Base-by-base conservation (phyloP, 1,284 basidiomycete species). In the Amylostereum areolatum region DNA sequence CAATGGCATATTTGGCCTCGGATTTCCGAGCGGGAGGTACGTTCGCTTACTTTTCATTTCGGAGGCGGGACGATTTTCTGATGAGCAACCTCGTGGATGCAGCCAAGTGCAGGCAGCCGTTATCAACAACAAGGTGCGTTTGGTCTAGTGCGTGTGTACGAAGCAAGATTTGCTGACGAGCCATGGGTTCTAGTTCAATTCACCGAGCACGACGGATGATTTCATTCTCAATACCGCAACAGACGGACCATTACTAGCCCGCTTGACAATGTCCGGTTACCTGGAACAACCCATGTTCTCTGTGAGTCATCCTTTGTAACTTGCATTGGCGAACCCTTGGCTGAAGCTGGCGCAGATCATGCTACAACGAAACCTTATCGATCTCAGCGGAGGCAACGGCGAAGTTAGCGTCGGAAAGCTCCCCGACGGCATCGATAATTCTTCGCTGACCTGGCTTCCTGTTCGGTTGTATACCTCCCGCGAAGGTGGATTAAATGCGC, bases 261-360 rank as follows among this genome's bases (percentile, higher is more conserved):
- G 77, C n/a, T 64, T 80, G 35, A 63, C 69, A 4, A 62, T 68
- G 61, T 66, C 69, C 8, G 69, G 66, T 28, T 58, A 66, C 39
- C 62, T 79, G 29, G 66, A 72, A 43, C 59, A 66, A 46, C 75
- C 77, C 2, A 69, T 78, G 66, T 77, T 77, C 51, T 37, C 67
- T 3, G 66, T 66, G 53, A 8, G 64, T 52, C 4, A 6, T 7
- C 31, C 18, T 3, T 11, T 1, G 18, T 18, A 18, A 18, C 12
- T 32, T 28, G 24, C 24, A 10, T 25, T 9, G n/a, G 27, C 40
- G 31, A 29, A 11, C 39, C 39, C 27, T 40, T 3, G 32, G 31
- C 39, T 25, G 44, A 24, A 12, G 5, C 10, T 2, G 29, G 5
- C 10, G 8, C 40, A 66, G 65, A 64, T 72, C 33, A 64, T 64